These are phyloP conservation scores for Yarrowia bubula DNA, from an alignment of 805 yeast genomes.

Conservation along the genomic window DNA sequence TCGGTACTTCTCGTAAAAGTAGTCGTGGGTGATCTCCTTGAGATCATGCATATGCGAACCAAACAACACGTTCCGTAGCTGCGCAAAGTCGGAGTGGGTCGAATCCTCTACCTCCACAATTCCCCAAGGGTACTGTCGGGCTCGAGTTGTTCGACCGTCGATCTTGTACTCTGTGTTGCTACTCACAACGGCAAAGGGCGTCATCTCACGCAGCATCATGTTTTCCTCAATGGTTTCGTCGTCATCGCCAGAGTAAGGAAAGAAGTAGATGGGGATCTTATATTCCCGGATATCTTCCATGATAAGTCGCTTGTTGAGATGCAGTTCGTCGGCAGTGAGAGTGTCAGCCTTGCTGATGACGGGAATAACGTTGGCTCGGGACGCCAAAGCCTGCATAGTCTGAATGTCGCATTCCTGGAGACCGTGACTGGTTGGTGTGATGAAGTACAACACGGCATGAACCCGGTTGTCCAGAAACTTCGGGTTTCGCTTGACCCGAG, in stretches of 20 bases:
- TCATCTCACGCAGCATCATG: conserved; percentile 44
- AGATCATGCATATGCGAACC: conserved; percentile 62
- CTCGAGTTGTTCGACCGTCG: conserved; percentile 45
- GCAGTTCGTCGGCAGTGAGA: conserved; percentile 73
- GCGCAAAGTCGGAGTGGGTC: conserved; percentile 40
- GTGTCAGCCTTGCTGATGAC: conserved; percentile 85
- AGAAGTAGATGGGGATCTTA: conserved; percentile 69
- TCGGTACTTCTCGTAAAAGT: conserved; percentile 50
- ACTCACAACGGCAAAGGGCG: conserved; percentile 66
- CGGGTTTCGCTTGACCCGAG: conserved; percentile 82
- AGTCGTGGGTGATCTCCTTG: conserved; percentile 75
- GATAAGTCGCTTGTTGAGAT: conserved; percentile 69
- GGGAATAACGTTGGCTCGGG: conserved; percentile 81
- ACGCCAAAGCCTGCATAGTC: conserved; percentile 73
- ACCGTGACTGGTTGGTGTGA: conserved; percentile 53
- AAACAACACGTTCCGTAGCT: conserved; percentile 65
- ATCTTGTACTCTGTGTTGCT: conserved; percentile 44
- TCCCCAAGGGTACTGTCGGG: conserved; percentile 69
- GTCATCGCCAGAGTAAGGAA: conserved; percentile 48
- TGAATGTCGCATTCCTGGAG: conserved; percentile 70
- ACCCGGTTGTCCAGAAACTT: conserved; percentile 71
- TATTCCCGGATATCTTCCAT: conserved; percentile 69
- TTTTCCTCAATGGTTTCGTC: conserved; percentile 42
- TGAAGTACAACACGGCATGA: conserved; percentile 76
- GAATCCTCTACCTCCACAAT: conserved; percentile 48